These are phyloP conservation scores for Saccharomyces hybrid DNA, from an alignment of 1,139 yeast genomes.

Conservation along the genomic window DNA sequence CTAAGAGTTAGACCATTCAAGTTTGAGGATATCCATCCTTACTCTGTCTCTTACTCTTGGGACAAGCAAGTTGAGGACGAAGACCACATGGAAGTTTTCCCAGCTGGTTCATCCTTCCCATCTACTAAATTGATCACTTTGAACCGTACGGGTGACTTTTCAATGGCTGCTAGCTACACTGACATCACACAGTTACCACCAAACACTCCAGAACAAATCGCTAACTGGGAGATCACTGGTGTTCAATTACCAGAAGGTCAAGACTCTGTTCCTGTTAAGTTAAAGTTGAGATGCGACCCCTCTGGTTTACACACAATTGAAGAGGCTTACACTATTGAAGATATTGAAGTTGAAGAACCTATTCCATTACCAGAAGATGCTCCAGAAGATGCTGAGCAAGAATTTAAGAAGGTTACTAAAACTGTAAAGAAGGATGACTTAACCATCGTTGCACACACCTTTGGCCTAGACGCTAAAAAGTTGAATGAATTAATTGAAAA, in stretches of 20 bases:
- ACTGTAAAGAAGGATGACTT: constrained; percentile 84
- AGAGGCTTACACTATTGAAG: constrained; percentile 90
- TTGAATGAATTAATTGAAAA: constrained; percentile 62
- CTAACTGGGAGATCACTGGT: constrained; percentile 81
- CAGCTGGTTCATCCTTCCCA: constrained; percentile 86
- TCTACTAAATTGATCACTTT: constrained; percentile 88
- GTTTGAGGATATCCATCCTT: constrained; percentile 87
- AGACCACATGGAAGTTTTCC: constrained; percentile 92
- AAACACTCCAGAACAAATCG: constrained; percentile 59
- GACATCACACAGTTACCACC: constrained; percentile 63
- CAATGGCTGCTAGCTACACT: constrained; percentile 79
- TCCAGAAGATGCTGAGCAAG: constrained; percentile 63
- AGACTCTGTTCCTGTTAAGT: constrained; percentile 72
- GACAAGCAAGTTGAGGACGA: constrained; percentile 80
- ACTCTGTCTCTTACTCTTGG: constrained; percentile 92
- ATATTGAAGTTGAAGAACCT: constrained; percentile 80
- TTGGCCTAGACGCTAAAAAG: constrained; percentile 52
- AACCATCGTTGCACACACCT: constrained; percentile 48
- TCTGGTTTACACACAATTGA: constrained; percentile 90
- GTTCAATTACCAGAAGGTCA: constrained; percentile 73
- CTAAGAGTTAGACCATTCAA: constrained; percentile 97
- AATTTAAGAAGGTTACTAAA: constrained; percentile 85
- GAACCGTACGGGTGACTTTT: constrained; percentile 83
- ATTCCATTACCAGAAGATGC: constrained; percentile 48
- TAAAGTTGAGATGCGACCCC: constrained; percentile 93